Base-by-base conservation (phyloP, 306 rosid species). In the Acacia acuminata region DNA sequence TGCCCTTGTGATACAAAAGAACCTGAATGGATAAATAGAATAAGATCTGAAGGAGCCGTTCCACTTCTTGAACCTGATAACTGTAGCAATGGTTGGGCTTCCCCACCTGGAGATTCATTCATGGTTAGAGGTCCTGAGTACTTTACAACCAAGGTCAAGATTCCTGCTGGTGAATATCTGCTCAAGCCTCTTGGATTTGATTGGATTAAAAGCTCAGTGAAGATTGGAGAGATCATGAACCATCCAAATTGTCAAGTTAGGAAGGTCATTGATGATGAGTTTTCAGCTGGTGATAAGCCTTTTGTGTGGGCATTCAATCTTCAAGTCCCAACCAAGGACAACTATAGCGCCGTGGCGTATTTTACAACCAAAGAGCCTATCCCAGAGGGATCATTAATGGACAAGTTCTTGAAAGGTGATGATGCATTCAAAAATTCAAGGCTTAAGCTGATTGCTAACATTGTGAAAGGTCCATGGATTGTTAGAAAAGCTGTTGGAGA, bases 101-200 rank as follows among this genome's bases (percentile, higher is more conserved):
- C 91, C 44, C 99, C 98, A 58, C 97, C 95, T 71, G 91, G 88
- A 55, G 84, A 89, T 77, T 90, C 83, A 79, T 93, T 93, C 85
- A 79, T 89, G 92, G 96, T 95, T 60, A 93, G 99, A 87, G 96
- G 99, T 74, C 97, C 98, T 7, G 91, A 93, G 44, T 95, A 95
- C 84, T 87, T 95, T 22, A 88, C 90, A 44, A 90, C 92, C 73
- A 93, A 65, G 85, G 91, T 84, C 75, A 95, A 95, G 87, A 67
- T 93, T 82, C 93, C 97, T 20, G 96, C 90, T 4, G 93, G 91
- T 22, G 94, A 88, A 40, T 90, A 85, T 73, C 84, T 95, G 34
- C 91, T 95, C 83, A 92, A 90, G 86, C 96, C 98, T 80, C 87
- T 95, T 47, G 98, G 99, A 25, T 92, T 95, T 47, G 99, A 95